These are phyloP conservation scores for Backusella macrospora DNA, from an alignment of 192 early-diverging fungal genomes.

Conservation along the genomic window DNA sequence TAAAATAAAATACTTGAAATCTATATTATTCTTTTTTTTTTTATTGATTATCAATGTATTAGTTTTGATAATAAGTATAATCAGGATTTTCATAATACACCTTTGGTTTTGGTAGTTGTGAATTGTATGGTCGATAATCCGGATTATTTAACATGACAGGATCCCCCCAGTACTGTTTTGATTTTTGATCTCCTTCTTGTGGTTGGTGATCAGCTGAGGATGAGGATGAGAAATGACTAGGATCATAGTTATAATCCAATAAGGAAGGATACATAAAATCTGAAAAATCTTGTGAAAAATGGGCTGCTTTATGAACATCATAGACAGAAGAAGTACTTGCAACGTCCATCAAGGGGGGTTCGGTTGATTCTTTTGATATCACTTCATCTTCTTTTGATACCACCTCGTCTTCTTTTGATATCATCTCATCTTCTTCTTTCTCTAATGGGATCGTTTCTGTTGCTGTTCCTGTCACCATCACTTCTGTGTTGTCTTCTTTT, in stretches of 20 bases:
- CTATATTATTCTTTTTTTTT: not conserved
- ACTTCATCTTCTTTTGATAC: too few relatives aligned
- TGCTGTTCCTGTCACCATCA: not conserved
- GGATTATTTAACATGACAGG: slow-evolving; percentile 2
- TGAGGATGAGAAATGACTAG: not conserved
- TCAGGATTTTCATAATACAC: not conserved
- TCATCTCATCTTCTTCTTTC: not conserved
- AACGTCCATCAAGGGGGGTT: not conserved
- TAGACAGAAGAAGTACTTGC: not conserved
- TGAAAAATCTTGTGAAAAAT: slow-evolving; percentile 17
- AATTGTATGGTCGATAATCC: not conserved
- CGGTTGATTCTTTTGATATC: not conserved
- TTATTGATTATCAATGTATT: too few relatives aligned
- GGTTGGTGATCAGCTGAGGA: not conserved
- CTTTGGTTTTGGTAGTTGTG: not conserved
- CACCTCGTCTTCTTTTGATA: not conserved
- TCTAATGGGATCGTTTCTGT: not conserved
- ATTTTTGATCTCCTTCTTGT: not conserved
- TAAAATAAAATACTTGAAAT: too few relatives aligned
- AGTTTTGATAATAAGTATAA: not conserved
- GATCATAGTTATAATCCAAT: slow-evolving; percentile 12
- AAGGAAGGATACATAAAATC: slow-evolving; percentile 37
- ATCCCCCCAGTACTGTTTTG: not conserved
- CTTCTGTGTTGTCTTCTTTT: not conserved
- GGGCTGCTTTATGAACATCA: not conserved